Evolutionary conservation across 495 filamentous ascomycete genomes (phyloP).

Genomic region (Clohesyomyces aquaticus): DNA sequence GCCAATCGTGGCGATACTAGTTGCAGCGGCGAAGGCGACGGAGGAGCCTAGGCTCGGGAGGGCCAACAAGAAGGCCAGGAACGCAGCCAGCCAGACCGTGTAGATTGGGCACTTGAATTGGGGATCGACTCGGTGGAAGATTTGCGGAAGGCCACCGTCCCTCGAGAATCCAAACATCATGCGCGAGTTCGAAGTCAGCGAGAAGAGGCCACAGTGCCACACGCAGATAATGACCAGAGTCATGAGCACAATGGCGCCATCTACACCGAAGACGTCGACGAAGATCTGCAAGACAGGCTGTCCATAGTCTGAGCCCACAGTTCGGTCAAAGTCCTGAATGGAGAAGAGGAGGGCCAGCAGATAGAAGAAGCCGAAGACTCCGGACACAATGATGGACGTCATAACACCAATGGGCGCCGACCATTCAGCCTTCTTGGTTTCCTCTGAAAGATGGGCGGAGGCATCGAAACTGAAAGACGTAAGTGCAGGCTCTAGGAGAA

Average conservation of each 20-base stretch:
- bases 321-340: slow-evolving; percentile 59
- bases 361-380: slow-evolving; percentile 67
- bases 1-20: slow-evolving; percentile 66
- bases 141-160: slow-evolving; percentile 53
- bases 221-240: slow-evolving; percentile 63
- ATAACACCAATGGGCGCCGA: slow-evolving; percentile 65
- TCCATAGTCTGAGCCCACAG: slow-evolving; percentile 48
- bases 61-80: slow-evolving; percentile 61
- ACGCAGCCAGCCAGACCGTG: slow-evolving; percentile 61
- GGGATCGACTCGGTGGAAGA: slow-evolving; percentile 51
- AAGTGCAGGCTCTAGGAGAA: too few species aligned
- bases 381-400: slow-evolving; percentile 60
- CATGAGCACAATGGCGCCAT: slow-evolving; percentile 60
- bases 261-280: slow-evolving; percentile 58
- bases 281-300: slow-evolving; percentile 64
- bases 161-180: slow-evolving; percentile 68
- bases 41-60: slow-evolving; percentile 63
- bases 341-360: slow-evolving; percentile 62
- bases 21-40: slow-evolving; percentile 66
- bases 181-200: slow-evolving; percentile 62
- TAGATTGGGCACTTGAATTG: slow-evolving; percentile 57
- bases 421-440: slow-evolving; percentile 64
- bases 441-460: slow-evolving; percentile 62
- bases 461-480: slow-evolving; percentile 57
- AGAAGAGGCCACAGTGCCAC: slow-evolving; percentile 65